Evolutionary conservation across 768 basidiomycete genomes (phyloP), one percentile per base, ranked within the genome.

Genomic region (Paxillus ammoniavirescens): DNA sequence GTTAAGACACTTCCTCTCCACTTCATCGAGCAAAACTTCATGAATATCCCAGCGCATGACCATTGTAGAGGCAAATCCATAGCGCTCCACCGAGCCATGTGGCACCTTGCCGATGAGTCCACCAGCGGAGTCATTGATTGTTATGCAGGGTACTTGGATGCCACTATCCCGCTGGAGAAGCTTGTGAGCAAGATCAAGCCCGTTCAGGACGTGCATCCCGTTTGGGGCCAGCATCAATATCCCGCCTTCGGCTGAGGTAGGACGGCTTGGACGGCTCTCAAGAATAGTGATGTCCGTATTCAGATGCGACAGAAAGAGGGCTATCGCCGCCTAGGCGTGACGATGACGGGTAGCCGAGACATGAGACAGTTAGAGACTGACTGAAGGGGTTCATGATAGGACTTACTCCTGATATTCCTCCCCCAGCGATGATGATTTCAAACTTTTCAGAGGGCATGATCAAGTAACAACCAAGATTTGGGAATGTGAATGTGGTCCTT

Each of bases 1-100:
- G 7, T 58, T 42, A 21, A 69, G 42, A 38, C 45, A 30, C 15
- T 26, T 53, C 18, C 46, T 60, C 51, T 70, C 60, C 8, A 66
- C 59, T 37, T 62, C 61, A 41, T 70, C 64, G 36, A 69, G 54
- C n/a, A 69, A 51, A 35, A 71, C 63, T 26, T 69, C 65, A n/a
- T 71, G 58, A 5, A 65, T 54, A 43, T 71, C 69, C 35, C 67
- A 69, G 40, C 67, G 65, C 55, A 60, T 54, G 43, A 65, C 38
- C 53, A 63, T 55, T 15, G 48, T 61, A 12, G 69, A 71, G 8
- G 63, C 57, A 36, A 65, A 61, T 12, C 65, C 65, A 18, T 69
- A 57, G 43, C 67, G 65, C 43, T 67, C 44, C 47, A 50, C 45
- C 9, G 63, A 65, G 26, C 69, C 69, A 23, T 69, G 65, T 2